A percentile compares a stretch with the other conserved stretches of the same genome.
Evolutionary conservation across 805 yeast genomes (phyloP).

Genomic region (Brettanomyces anomalus): DNA sequence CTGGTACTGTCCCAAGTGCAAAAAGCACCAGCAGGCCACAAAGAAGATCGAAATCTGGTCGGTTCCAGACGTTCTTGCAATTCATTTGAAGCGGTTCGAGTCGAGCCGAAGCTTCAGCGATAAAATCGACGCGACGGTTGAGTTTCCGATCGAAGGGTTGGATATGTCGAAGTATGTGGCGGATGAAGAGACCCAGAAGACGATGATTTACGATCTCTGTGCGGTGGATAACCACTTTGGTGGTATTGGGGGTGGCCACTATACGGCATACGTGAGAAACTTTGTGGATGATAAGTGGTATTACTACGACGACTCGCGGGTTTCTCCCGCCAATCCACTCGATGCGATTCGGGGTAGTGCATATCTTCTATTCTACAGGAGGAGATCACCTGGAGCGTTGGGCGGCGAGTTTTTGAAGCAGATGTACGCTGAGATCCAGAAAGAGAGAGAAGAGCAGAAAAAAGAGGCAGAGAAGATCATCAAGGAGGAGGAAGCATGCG

Average conservation of each 20-base stretch:
- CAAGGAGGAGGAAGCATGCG: conserved; percentile 1
- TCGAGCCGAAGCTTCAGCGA: conserved; percentile 79
- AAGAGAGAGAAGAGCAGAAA: conserved; percentile 7
- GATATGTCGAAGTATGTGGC: conserved; percentile 58
- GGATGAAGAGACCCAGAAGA: conserved; percentile 25
- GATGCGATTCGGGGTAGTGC: conserved; percentile 70
- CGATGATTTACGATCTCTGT: conserved; percentile 64
- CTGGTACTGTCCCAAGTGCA: conserved; percentile 90
- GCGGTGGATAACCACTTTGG: conserved; percentile 97
- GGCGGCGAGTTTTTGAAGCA: conserved; percentile 40
- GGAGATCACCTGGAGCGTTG: conserved; percentile 30
- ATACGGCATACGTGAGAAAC: conserved; percentile 83
- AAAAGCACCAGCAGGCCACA: conserved; percentile 83
- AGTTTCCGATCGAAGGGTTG: conserved; percentile 78
- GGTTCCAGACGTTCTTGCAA: conserved; percentile 84
- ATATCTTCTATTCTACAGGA: conserved; percentile 75
- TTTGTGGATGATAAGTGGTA: conserved; percentile 76
- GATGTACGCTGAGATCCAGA: conserved; percentile 32
- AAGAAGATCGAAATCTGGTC: conserved; percentile 89
- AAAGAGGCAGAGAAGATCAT: background rate
- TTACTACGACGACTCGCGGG: conserved; percentile 81
- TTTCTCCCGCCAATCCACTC: conserved; percentile 48
- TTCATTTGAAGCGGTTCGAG: conserved; percentile 86
- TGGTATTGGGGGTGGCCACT: conserved; percentile 96
- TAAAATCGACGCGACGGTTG: conserved; percentile 76